Base-by-base conservation (phyloP, 2,329 filamentous ascomycete species). In the Capronia americana region DNA sequence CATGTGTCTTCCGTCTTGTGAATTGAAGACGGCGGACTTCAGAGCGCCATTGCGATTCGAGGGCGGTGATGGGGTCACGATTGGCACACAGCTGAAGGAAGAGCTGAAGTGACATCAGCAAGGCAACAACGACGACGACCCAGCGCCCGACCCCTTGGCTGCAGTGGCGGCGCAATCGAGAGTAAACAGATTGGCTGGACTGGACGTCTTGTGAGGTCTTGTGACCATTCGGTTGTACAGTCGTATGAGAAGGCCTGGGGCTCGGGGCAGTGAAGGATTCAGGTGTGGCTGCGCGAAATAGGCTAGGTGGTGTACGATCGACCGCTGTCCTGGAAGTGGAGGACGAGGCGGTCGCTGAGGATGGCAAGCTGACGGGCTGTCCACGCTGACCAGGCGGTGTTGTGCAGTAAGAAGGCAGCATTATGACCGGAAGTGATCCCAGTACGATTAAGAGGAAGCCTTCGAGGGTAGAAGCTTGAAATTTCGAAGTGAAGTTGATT, bases 61-160 rank as follows among this genome's bases (percentile, higher is more conserved):
- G 20, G 8, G 23, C 3, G 20, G 14, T 28, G 10, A 23, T 51
- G 48, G 57, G 23, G 17, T 57, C 3, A 20, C 8, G 28, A 28
- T 24, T 23, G 14, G 34, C 5, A 10, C 44, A 12, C n/a, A 60
- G 7, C 24, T 53, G 28, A 30, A 41, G 32, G 12, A 38, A 57
- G 26, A 65, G 34, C 6, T 63, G 66, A 28, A 55, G 23, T 5
- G 50, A 46, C 1, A 64, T 20, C 30, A 46, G 24, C 28, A 68
- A 10, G 4, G 60, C 32, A 10, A 54, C n/a, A 41, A 64, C 10
- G 5, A 64, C 26, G 3, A 69, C 51, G 20, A 69, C 24, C 64
- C 64, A 69, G 28, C 63, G 63, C 57, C 50, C 66, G 57, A 62
- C 6, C 14, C 51, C 20, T 10, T 34, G 61, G 6, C 50, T 51